Conservation (phyloP, 2,329 filamentous ascomycete species). For the Seiridium unicorne region DNA sequence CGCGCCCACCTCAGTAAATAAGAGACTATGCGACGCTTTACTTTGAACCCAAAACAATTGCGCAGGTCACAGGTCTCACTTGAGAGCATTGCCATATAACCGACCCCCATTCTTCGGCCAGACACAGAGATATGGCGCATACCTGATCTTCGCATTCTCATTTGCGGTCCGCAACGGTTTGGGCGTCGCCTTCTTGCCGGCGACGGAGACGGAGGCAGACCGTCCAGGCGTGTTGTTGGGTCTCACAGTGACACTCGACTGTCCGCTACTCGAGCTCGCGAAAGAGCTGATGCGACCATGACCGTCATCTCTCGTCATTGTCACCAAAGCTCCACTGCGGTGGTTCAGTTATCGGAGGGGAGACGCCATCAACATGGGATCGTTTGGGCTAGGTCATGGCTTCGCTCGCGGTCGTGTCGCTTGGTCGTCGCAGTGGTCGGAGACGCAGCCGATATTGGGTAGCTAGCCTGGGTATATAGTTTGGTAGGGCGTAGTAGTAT, state of each 20-base stretch:
- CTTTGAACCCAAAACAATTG: not conserved
- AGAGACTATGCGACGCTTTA: not conserved
- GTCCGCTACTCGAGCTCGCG: conserved; percentile 66
- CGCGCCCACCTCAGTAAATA: not conserved
- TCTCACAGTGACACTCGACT: conserved; percentile 64
- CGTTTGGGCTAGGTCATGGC: not conserved
- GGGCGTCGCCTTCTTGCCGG: conserved; percentile 34
- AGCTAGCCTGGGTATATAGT: too few species aligned
- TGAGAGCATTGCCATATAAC: not conserved
- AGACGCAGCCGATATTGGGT: too few species aligned
- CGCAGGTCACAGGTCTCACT: not conserved
- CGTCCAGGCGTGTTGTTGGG: conserved; percentile 36
- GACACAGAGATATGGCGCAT: conserved; percentile 17
- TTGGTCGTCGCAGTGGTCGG: not conserved
- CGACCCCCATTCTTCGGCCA: not conserved
- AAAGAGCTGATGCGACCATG: conserved; percentile 64
- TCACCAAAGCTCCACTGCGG: conserved; percentile 28
- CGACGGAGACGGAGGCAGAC: conserved; percentile 27
- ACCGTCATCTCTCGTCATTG: conserved; percentile 68
- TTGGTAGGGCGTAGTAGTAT: too few species aligned
- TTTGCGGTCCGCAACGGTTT: conserved; percentile 54
- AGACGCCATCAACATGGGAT: conserved; percentile 10
- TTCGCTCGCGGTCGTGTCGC: not conserved
- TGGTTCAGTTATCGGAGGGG: not conserved
- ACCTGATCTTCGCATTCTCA: conserved; percentile 47